phyloP scores from a whole-genome alignment of 2,329 filamentous ascomycete genomes.

The Tolypocladium inflatum region DNA sequence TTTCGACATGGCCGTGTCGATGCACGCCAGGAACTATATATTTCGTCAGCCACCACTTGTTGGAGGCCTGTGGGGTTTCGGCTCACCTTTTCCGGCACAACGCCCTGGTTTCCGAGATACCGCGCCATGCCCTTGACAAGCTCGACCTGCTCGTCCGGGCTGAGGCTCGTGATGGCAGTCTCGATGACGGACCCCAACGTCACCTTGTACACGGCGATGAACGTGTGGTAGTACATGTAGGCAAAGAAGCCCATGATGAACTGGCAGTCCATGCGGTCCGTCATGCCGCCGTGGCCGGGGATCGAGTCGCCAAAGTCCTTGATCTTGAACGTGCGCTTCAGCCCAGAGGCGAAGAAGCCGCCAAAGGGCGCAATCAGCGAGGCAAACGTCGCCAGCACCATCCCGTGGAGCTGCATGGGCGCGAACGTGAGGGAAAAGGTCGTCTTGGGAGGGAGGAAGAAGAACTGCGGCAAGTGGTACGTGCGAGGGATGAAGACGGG shows the following conservation, averaged over 20 bases:
- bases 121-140: constrained; percentile 55
- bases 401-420: constrained; percentile 89
- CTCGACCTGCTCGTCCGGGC: constrained; percentile 81
- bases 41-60: not conserved
- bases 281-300: constrained; percentile 94
- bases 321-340: constrained; percentile 99
- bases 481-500: constrained; percentile 76
- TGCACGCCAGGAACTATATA: constrained; percentile 10
- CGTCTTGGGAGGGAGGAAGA: constrained; percentile 53
- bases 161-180: constrained; percentile 81
- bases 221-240: constrained; percentile 97
- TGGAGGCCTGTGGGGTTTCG: too few species aligned
- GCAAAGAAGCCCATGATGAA: constrained; percentile 99
- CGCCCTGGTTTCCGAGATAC: constrained; percentile 57
- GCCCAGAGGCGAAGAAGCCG: constrained; percentile 93
- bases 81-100: constrained; percentile 21
- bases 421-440: constrained; percentile 62
- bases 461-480: constrained; percentile 64
- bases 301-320: constrained; percentile 99
- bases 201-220: constrained; percentile 82
- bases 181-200: constrained; percentile 84
- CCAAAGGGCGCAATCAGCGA: constrained; percentile 96
- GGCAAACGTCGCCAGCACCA: constrained; percentile 85
- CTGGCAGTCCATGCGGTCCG: constrained; percentile 98
- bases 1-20: constrained; percentile 8